Evolutionary conservation across 106 monocot species (phyloP).

Genomic region (Dendrobium officinale): DNA sequence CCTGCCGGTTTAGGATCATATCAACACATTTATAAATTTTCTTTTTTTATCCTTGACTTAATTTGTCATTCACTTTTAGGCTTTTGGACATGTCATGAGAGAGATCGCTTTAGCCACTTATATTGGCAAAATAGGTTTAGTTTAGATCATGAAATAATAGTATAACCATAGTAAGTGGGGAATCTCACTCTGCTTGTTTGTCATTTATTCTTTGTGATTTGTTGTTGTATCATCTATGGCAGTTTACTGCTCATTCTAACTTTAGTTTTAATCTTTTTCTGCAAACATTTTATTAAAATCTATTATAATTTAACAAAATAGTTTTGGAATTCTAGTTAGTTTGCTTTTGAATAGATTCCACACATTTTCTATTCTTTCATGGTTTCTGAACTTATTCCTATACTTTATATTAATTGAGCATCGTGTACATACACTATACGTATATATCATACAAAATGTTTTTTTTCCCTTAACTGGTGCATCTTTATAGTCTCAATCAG

Average conservation of each 20-base stretch:
- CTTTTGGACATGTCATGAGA: neutral
- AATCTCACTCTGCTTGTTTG: neutral
- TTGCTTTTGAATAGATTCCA: neutral
- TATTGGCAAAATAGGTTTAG: neutral
- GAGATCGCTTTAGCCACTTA: neutral
- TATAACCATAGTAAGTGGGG: no score
- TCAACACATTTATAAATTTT: neutral
- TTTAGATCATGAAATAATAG: neutral
- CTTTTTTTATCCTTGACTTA: neutral
- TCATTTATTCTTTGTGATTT: neutral
- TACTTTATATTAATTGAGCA: neutral
- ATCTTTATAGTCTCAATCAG: no score
- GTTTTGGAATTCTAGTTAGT: neutral
- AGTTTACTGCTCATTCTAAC: no score
- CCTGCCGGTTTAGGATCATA: neutral
- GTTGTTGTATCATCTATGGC: no score
- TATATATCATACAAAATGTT: neutral
- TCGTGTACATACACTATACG: neutral
- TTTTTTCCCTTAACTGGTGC: no score
- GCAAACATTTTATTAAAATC: no score
- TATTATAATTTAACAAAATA: no score
- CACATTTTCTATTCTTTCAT: neutral
- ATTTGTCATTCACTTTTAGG: neutral
- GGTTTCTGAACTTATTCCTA: neutral
- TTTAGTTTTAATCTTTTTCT: no score